Conservation (phyloP, 169 alveolate species). For the Plasmodium malariae region DNA sequence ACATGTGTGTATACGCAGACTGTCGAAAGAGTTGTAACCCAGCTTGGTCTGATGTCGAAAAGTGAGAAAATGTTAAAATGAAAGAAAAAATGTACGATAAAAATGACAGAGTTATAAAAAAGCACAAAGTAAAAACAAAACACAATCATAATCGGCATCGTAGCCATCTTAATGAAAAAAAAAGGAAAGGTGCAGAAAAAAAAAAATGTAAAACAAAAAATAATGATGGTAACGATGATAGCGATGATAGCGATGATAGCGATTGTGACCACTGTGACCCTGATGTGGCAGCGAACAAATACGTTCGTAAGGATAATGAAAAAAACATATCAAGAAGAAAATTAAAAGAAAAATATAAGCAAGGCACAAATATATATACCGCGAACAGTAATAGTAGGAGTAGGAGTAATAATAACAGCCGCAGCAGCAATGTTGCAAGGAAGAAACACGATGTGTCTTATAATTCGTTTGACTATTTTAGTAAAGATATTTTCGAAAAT, state of each 20-base stretch:
- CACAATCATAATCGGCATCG: not conserved
- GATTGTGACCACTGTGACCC: not conserved
- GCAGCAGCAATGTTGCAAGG: too few species aligned
- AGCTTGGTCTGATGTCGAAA: too few species aligned
- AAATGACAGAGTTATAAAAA: not conserved
- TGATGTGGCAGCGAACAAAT: not conserved
- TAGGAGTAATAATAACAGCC: too few species aligned
- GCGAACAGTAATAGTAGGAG: not conserved
- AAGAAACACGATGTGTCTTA: conserved; percentile 20
- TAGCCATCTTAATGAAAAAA: not conserved
- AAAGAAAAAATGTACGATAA: conserved; percentile 9
- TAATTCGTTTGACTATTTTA: conserved; percentile 46
- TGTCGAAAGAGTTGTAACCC: too few species aligned
- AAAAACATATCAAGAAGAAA: not conserved
- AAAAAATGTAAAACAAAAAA: not conserved
- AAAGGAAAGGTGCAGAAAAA: not conserved
- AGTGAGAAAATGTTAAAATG: conserved; percentile 1
- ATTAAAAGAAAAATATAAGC: not conserved
- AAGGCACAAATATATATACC: not conserved
- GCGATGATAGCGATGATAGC: not conserved
- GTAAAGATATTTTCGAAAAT: conserved; percentile 3
- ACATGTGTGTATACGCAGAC: too few species aligned
- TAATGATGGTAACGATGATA: not conserved
- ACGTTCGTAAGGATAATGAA: not conserved
- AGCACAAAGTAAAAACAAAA: not conserved